Base-by-base conservation (phyloP, 2,329 filamentous ascomycete species). In the Calonectria naviculata region DNA sequence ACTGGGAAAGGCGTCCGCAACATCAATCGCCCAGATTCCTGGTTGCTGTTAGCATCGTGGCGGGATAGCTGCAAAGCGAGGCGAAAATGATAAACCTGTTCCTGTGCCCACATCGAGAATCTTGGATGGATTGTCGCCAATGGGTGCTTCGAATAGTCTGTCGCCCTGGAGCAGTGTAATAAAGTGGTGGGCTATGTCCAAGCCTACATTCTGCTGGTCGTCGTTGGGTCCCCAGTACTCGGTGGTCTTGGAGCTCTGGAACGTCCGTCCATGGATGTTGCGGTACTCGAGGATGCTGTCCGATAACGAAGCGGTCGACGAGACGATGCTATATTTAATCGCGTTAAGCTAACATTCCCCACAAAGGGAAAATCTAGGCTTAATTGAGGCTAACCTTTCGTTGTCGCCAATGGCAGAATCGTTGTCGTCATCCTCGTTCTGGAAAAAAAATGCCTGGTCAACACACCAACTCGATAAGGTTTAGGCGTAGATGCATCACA, bases 141-240 rank as follows among this genome's bases (percentile, higher is more conserved):
- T 60, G 5, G 67, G 67, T 4, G 67, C 67, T 19, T 44, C 26
- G 24, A 61, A 70, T 3, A 70, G 42, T 5, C 24, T 36, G 44
- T 70, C 52, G 26, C 44, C 47, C 21, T 36, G 13, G 4, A 68
- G n/a, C 28, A 41, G 5, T 2, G 49, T 58, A 12, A 60, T 60
- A 44, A 64, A 69, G 9, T 65, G 41, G n/a, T 69, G 67, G 12
- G 61, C 49, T 9, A 60, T 42, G 19, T 69, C 67, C 2, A 65
- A 28, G 24, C 42, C 61, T 4, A 65, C 26, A 12, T 69, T 58
- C n/a, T 69, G 67, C 17, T 52, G 26, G 19, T 65, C 49, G 26
- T 69, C 67, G 12, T 60, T 58, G 15, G 67, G 67, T 19, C 41
- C 67, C 67, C 67, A 65, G 42, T 69, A 69, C 7, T 65, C 49